Conservation (phyloP, 2,329 filamentous ascomycete genomes). For the Diaporthe sp. region DNA sequence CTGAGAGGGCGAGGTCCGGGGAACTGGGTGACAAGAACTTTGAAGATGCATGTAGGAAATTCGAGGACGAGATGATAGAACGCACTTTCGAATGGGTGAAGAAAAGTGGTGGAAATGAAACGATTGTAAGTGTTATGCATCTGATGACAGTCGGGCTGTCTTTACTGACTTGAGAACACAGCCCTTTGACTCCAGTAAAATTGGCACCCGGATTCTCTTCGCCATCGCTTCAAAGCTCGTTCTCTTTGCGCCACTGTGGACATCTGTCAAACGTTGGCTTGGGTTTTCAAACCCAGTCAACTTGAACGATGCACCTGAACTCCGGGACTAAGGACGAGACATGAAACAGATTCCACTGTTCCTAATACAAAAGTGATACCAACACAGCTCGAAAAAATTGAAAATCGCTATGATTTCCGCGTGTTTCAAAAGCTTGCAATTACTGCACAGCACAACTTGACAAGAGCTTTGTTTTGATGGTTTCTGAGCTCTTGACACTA, state of each 20-base stretch:
- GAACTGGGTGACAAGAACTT: background rate
- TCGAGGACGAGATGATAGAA: slow-evolving; percentile 1
- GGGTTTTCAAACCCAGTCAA: background rate
- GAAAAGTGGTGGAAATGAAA: slow-evolving; percentile 7
- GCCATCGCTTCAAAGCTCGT: background rate
- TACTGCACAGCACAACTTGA: background rate
- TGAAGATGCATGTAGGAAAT: background rate
- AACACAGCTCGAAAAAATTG: background rate
- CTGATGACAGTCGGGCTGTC: too few species aligned
- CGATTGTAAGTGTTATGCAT: background rate
- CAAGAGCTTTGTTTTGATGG: background rate
- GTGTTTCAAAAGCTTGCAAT: background rate
- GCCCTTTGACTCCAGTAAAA: slow-evolving; percentile 21
- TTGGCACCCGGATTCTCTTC: background rate
- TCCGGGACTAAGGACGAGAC: background rate
- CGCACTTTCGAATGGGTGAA: slow-evolving; percentile 15
- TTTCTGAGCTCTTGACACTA: background rate
- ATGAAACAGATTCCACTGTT: background rate
- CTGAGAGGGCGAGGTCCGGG: background rate
- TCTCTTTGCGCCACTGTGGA: background rate
- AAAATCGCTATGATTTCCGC: too few species aligned
- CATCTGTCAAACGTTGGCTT: background rate
- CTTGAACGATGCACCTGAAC: slow-evolving; percentile 6
- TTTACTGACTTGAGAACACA: background rate
- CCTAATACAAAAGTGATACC: background rate